Base-by-base conservation (phyloP, 306 rosid genomes). In the Elaeagnus macrophylla region DNA sequence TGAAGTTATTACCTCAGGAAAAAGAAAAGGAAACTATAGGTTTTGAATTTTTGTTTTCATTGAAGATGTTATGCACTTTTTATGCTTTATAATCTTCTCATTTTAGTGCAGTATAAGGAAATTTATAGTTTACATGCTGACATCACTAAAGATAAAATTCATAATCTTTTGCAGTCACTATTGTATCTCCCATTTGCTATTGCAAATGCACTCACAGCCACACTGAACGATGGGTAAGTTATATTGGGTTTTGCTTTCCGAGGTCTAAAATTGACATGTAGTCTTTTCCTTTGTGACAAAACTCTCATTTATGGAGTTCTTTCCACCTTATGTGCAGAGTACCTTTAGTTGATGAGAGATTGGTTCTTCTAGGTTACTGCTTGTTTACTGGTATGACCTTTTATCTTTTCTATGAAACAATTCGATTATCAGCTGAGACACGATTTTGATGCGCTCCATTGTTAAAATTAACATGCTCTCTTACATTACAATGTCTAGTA, bases 161-260 rank as follows among this genome's bases (percentile, higher is more conserved):
- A 39, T 60, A 56, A 9, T 53, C 47, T 44, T 69, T 41, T 76
- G 50, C 88, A 87, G 99, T 84, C 99, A 44, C 73, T 84, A 43
- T 14, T 87, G 70, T 84, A 73, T 79, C 95, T 87, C 39, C 99
- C 99, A 13, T 68, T 84, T 15, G 96, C 96, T 39, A 79, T 87
- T 72, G 99, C 94, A 52, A 91, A 91, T 73, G 81, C 85, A 25
- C 96, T 87, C 20, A 79, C 87, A 12, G 85, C 96, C 37, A 84
- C 67, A 72, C 72, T 84, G 49, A 81, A 82, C 54, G 94, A 81
- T 35, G 96, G 99, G 99, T 91, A 81, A 64, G 89, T 64, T 64
- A 42, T 54, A 53, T 57, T 44, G 61, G 51, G 48, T 54, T 64
- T 56, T 35, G 44, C 50, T 12, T 57, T 71, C 32, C 61, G 54